These are phyloP conservation scores for Cryptococcus sp. DNA, from an alignment of 1,284 basidiomycete species.

Conservation along the genomic window DNA sequence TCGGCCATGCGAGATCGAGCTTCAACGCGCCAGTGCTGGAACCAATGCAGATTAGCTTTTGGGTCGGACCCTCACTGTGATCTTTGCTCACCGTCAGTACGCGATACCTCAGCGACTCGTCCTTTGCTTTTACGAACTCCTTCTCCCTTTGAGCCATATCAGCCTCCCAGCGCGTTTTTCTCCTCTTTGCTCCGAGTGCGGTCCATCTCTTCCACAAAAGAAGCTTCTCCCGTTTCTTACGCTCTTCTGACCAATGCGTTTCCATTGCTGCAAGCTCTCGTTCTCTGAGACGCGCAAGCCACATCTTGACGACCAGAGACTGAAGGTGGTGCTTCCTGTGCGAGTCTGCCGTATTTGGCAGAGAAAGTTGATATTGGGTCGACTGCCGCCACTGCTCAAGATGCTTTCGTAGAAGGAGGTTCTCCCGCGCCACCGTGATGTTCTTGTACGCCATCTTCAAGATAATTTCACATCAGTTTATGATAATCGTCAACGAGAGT, in stretches of 20 bases:
- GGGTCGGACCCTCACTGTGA: background rate
- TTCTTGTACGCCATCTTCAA: conserved; percentile 38
- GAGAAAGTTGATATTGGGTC: conserved; percentile 23
- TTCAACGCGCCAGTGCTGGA: conserved; percentile 19
- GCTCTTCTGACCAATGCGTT: background rate
- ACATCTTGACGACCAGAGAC: conserved; percentile 19
- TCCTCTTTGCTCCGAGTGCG: conserved; percentile 16
- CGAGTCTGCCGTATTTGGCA: conserved; percentile 38
- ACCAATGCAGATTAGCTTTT: background rate
- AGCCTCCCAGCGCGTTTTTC: conserved; percentile 37
- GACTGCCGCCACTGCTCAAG: conserved; percentile 37
- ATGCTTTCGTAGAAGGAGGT: conserved; percentile 42
- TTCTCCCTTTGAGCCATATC: conserved; percentile 35
- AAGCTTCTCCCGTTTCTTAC: conserved; percentile 1
- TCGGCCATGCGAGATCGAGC: conserved; percentile 11
- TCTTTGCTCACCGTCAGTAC: no score
- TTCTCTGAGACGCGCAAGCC: conserved; percentile 26
- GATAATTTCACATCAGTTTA: background rate
- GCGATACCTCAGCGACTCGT: background rate
- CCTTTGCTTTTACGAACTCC: conserved; percentile 13
- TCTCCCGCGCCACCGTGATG: conserved; percentile 41
- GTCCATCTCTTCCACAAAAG: conserved; percentile 33
- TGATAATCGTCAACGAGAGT: background rate
- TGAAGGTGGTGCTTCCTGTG: conserved; percentile 31
- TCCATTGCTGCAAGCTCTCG: conserved; percentile 20